Conservation (phyloP, 441 rosid species). For the Hura crepitans region DNA sequence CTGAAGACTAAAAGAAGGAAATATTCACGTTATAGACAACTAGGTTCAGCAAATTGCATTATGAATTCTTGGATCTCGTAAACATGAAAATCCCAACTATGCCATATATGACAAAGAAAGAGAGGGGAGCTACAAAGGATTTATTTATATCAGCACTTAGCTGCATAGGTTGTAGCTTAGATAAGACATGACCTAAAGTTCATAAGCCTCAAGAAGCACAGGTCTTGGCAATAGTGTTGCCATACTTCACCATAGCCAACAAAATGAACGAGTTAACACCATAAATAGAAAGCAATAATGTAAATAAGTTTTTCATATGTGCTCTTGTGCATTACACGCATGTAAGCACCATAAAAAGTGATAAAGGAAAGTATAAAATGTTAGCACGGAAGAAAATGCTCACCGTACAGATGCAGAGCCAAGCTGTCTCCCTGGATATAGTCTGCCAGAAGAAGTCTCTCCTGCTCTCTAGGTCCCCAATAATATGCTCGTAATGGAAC, state of each 20-base stretch:
- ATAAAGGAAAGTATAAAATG: not conserved
- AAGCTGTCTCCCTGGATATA: constrained; percentile 81
- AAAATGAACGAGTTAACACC: constrained; percentile 8
- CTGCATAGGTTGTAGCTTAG: not conserved
- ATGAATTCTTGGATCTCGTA: not conserved
- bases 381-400: constrained; percentile 24
- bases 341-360: not conserved
- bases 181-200: not conserved
- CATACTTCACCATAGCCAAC: not conserved
- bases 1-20: not conserved
- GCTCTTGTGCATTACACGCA: not conserved
- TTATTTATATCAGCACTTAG: not conserved
- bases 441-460: constrained; percentile 84
- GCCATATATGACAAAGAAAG: not conserved
- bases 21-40: not conserved
- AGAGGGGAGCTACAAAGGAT: too few relatives aligned
- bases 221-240: not conserved
- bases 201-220: not conserved
- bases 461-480: constrained; percentile 96
- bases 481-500: constrained; percentile 85
- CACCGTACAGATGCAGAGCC: constrained; percentile 87
- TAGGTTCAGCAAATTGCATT: not conserved
- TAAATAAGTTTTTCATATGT: not conserved
- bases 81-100: not conserved
- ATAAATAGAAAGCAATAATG: constrained; percentile 2